Base-by-base conservation (phyloP, 1,284 basidiomycete genomes). In the Sanghuangporus weigelae region DNA sequence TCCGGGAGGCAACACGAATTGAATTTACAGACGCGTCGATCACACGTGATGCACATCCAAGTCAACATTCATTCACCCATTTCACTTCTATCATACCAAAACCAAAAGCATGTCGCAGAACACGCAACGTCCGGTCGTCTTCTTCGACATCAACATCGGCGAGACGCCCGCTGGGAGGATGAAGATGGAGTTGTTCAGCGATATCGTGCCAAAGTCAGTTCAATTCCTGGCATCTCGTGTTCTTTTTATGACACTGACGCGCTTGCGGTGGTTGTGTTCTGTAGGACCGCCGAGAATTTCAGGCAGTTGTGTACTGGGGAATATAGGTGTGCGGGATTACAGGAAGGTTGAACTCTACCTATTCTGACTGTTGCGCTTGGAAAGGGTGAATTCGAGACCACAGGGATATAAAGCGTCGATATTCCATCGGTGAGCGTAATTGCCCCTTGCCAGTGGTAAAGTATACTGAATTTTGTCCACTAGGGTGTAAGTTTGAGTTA, bases 271-370 rank as follows among this genome's bases (percentile, higher is more conserved):
- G 48, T 10, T 26, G 48, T 23, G 26, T 46, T 26, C 10, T 7
- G 35, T 68, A 93, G 92, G 72, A 98, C 96, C 0, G 93, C 95
- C 1, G 97, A 99, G 77, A 99, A 99, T 79, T 99, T 99, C 71
- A 83, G 96, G 64, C 96, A 98, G 71, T 79, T 98, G 21, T 98
- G 96, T 73, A 98, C 96, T 0, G 96, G 97, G 38, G 96, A 98
- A 77, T 93, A 89, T 76, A 84, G 93, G 92, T 94, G 63, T 64
- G 73, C 69, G 16, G 10, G 21, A 36, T 35, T 57, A 48, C 49
- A 11, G 23, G 19, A 40, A 61, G 14, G 40, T 40, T 60, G 42
- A 12, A 44, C 31, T 38, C 11, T 42, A 40, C n/a, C 51, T 56
- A 31, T 26, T 48, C 3, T 26, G 26, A n/a, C 12, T 6, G 4